These are phyloP conservation scores for Penicillium italicum DNA, from an alignment of 2,329 filamentous ascomycete species.

Conservation along the genomic window DNA sequence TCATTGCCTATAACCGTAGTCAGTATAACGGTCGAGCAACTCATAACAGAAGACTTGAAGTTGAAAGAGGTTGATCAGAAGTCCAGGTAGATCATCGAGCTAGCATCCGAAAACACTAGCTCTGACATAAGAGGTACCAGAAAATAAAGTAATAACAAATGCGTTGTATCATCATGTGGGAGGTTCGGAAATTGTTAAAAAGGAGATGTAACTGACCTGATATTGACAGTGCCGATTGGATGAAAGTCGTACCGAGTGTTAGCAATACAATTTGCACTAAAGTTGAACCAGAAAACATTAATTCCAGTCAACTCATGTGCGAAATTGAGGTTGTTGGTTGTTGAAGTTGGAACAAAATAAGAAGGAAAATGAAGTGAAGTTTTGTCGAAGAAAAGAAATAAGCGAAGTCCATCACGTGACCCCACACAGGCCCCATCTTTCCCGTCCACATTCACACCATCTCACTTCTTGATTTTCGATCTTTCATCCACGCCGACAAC, in stretches of 20 bases:
- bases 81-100: slow-evolving; percentile 79
- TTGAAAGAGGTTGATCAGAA: slow-evolving; percentile 59
- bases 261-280: background rate
- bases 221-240: background rate
- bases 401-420: slow-evolving; percentile 30
- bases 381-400: slow-evolving; percentile 18
- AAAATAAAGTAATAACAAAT: slow-evolving; percentile 60
- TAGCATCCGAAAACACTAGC: slow-evolving; percentile 44
- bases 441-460: slow-evolving; percentile 12
- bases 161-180: slow-evolving; percentile 66
- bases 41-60: slow-evolving; percentile 5
- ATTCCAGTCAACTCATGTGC: slow-evolving; percentile 9
- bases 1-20: slow-evolving; percentile 15
- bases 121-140: slow-evolving; percentile 99
- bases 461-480: slow-evolving; percentile 15
- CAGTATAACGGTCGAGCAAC: slow-evolving; percentile 19
- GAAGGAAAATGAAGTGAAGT: slow-evolving; percentile 8
- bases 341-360: slow-evolving; percentile 5
- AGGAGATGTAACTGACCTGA: slow-evolving; percentile 34
- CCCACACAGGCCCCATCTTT: slow-evolving; percentile 25
- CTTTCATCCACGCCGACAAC: slow-evolving; percentile 34
- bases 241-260: background rate
- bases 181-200: slow-evolving; percentile 20
- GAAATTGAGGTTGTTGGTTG: background rate
- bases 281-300: slow-evolving; percentile 12